phyloP scores from a whole-genome alignment of 2,329 filamentous ascomycete genomes.

The Penicillium sp. region DNA sequence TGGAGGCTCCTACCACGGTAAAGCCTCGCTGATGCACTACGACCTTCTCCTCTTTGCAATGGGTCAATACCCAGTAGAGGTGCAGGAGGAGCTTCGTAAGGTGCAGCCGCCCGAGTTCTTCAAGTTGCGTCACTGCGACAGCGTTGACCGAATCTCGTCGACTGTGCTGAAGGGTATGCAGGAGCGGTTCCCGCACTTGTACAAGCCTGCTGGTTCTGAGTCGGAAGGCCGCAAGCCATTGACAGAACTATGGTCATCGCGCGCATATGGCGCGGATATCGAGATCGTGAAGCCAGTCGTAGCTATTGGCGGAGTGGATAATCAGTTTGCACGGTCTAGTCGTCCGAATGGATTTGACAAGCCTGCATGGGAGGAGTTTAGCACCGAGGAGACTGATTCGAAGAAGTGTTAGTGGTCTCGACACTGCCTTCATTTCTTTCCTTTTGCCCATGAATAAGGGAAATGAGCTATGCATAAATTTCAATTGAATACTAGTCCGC shows the following conservation, averaged over 20 bases:
- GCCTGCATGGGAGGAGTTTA: conserved; percentile 46
- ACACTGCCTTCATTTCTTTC: neutral
- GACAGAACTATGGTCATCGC: conserved; percentile 49
- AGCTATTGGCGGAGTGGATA: conserved; percentile 48
- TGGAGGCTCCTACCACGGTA: conserved; percentile 66
- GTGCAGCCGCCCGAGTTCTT: conserved; percentile 55
- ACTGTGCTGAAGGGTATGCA: conserved; percentile 57
- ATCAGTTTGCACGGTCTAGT: conserved; percentile 48
- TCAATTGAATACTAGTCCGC: neutral
- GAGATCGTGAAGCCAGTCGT: conserved; percentile 48
- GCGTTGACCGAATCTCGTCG: conserved; percentile 63
- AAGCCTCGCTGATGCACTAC: conserved; percentile 64
- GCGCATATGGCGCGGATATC: conserved; percentile 47
- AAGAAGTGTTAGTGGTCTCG: conserved; percentile 18
- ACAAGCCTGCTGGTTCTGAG: conserved; percentile 31
- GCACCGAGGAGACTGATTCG: conserved; percentile 25
- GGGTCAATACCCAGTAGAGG: conserved; percentile 54
- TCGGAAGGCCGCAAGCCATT: conserved; percentile 42
- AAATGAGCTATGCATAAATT: conserved; percentile 5
- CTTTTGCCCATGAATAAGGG: neutral
- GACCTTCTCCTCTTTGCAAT: conserved; percentile 63
- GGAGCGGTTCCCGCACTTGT: conserved; percentile 54
- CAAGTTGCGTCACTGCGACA: conserved; percentile 58
- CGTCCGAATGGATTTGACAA: conserved; percentile 53
- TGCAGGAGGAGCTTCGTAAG: conserved; percentile 53